Conservation (phyloP, 345 rosid genomes). For the Rubroshorea leprosula region DNA sequence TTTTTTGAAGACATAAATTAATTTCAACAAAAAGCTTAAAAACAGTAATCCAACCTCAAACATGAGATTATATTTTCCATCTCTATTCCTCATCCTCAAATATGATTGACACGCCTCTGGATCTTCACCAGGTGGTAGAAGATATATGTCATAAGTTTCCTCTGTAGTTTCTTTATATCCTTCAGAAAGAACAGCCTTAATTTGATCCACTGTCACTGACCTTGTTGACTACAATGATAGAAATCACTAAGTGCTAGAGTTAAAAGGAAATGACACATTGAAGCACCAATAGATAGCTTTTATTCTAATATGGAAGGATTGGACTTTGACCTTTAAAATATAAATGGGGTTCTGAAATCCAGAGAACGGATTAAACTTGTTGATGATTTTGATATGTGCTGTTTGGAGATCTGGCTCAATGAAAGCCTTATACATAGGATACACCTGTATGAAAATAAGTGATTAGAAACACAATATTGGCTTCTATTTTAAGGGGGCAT, state of each 20-base stretch:
- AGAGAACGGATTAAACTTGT: constrained; percentile 94
- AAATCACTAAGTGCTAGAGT: constrained; percentile 18
- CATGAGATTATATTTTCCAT: constrained; percentile 98
- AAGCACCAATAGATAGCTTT: background rate
- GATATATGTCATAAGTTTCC: constrained; percentile 98
- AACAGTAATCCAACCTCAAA: constrained; percentile 63
- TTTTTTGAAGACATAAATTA: background rate
- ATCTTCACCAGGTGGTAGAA: constrained; percentile 98
- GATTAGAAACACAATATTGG: constrained; percentile 8
- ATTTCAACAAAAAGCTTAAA: constrained; percentile 12
- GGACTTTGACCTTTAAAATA: constrained; percentile 62
- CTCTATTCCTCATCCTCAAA: constrained; percentile 97
- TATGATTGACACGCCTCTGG: constrained; percentile 99
- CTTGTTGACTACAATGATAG: constrained; percentile 58
- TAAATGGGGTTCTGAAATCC: constrained; percentile 99
- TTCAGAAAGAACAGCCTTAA: constrained; percentile 63
- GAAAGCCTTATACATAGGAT: constrained; percentile 99
- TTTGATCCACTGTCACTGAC: constrained; percentile 62
- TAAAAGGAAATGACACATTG: constrained; percentile 6
- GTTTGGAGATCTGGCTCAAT: constrained; percentile 97
- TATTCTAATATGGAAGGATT: background rate
- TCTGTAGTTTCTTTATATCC: constrained; percentile 57
- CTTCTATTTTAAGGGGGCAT: too few species aligned
- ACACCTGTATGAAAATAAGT: constrained; percentile 48
- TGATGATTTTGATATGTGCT: constrained; percentile 88